phyloP scores from a whole-genome alignment of 73 alveolate genomes.

The Uronychia binucleata region DNA sequence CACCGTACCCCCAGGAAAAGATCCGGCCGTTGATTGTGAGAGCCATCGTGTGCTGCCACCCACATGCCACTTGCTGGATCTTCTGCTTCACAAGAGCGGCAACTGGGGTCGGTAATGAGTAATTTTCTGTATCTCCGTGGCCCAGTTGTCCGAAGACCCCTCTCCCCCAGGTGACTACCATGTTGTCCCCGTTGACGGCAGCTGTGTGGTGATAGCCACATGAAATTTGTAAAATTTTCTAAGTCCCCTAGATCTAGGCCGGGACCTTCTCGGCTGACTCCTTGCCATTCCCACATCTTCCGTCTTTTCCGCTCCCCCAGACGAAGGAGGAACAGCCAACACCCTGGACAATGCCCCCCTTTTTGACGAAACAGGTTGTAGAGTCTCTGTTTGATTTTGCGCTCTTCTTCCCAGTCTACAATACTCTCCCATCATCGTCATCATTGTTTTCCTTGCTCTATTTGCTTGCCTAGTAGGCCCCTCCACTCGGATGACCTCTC shows the following conservation, averaged over 20 bases:
- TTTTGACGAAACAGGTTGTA: neutral
- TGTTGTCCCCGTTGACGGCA: conserved; percentile 84
- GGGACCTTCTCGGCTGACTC: conserved; percentile 56
- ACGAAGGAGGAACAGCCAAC: conserved; percentile 16
- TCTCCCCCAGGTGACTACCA: conserved; percentile 95
- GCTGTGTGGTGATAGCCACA: conserved; percentile 97
- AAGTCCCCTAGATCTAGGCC: neutral
- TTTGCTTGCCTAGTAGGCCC: neutral
- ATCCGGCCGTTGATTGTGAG: conserved; percentile 80
- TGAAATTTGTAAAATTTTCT: conserved; percentile 36
- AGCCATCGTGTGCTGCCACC: conserved; percentile 92
- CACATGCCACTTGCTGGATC: conserved; percentile 75
- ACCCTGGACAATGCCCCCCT: neutral
- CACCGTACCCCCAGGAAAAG: conserved; percentile 96
- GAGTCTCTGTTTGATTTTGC: neutral
- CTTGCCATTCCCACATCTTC: conserved; percentile 81
- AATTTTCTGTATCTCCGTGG: conserved; percentile 79
- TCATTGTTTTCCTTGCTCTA: neutral
- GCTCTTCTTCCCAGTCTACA: neutral
- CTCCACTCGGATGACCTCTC: neutral
- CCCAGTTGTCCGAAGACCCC: conserved; percentile 93
- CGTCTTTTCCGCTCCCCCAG: conserved; percentile 96
- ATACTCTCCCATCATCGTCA: neutral
- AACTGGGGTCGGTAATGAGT: conserved; percentile 69
- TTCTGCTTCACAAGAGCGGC: conserved; percentile 23